These are phyloP conservation scores for Pinguiococcus pyrenoidosus DNA, from an alignment of 108 stramenopile species.

Conservation along the genomic window DNA sequence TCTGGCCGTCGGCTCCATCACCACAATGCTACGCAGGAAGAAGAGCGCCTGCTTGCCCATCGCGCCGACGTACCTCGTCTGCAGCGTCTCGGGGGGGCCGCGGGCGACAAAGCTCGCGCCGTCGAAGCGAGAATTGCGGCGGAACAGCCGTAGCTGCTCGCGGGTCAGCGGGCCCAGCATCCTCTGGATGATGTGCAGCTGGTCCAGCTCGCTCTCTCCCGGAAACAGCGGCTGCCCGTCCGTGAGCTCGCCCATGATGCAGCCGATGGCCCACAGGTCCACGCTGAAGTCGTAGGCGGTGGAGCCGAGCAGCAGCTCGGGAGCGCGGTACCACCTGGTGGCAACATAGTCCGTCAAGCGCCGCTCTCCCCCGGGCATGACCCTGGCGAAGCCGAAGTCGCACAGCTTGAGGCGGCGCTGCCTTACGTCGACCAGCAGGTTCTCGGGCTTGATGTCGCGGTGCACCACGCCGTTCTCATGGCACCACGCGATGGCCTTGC, in stretches of 20 bases:
- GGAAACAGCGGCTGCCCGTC: slow-evolving; percentile 56
- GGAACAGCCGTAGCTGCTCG: slow-evolving; percentile 42
- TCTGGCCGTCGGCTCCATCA: slow-evolving; percentile 26
- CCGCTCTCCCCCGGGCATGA: slow-evolving; percentile 6
- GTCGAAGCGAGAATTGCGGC: slow-evolving; percentile 43
- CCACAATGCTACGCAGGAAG: slow-evolving; percentile 29
- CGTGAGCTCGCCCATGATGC: slow-evolving; percentile 55
- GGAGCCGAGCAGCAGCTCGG: slow-evolving; percentile 49
- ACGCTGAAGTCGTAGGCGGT: slow-evolving; percentile 36
- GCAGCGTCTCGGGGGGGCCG: slow-evolving; percentile 44
- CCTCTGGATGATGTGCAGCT: slow-evolving; percentile 52
- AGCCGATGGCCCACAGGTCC: slow-evolving; percentile 56
- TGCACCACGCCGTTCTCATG: slow-evolving; percentile 46
- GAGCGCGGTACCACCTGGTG: slow-evolving; percentile 55
- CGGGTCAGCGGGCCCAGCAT: slow-evolving; percentile 34
- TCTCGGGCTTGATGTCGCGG: slow-evolving; percentile 57
- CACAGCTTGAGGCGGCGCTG: slow-evolving; percentile 47
- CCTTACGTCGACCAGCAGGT: slow-evolving; percentile 33
- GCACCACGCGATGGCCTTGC: slow-evolving; percentile 51
- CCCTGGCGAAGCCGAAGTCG: slow-evolving; percentile 53
- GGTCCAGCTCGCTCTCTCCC: slow-evolving; percentile 52
- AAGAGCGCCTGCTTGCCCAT: slow-evolving; percentile 35
- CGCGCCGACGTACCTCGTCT: slow-evolving; percentile 45
- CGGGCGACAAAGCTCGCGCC: slow-evolving; percentile 51
- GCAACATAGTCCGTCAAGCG: slow-evolving; percentile 52